Percentiles rank a stretch among this genome's conserved stretches.
Evolutionary conservation across 768 basidiomycete species (phyloP).

Genomic region (Galerina sulciceps): DNA sequence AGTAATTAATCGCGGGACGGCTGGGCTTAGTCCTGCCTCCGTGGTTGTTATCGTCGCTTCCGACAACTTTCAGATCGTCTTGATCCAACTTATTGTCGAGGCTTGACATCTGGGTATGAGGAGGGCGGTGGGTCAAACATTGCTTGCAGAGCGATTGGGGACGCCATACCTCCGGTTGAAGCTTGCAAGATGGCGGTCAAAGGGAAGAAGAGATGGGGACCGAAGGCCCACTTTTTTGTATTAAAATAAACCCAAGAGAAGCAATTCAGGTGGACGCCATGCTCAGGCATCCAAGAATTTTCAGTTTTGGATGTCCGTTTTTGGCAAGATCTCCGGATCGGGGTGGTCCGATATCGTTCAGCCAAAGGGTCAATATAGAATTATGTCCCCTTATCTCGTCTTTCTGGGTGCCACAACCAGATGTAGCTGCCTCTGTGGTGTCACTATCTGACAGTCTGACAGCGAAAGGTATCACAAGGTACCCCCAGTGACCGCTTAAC

Average conservation of each 20-base stretch:
- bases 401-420: not conserved
- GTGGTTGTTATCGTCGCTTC: not conserved
- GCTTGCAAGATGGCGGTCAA: not conserved
- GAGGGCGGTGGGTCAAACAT: not conserved
- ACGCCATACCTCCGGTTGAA: not conserved
- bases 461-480: not conserved
- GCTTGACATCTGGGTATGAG: not conserved
- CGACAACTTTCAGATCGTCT: constrained; percentile 1
- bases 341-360: not conserved
- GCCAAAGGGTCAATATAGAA: not conserved
- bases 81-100: not conserved
- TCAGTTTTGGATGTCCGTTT: constrained; percentile 3
- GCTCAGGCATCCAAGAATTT: not conserved
- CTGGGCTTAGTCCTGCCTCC: not conserved
- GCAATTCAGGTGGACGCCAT: not conserved
- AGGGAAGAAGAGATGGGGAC: constrained; percentile 7
- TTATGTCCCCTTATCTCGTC: not conserved
- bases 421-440: not conserved
- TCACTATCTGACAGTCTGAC: not conserved
- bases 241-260: not conserved
- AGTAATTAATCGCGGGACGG: constrained; percentile 70
- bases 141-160: not conserved
- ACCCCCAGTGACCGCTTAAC: not conserved
- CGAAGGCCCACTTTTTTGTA: not conserved
- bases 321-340: constrained; percentile 1